These are phyloP conservation scores for Fraxinus ornus DNA, from an alignment of 305 asterid genomes.

Conservation along the genomic window DNA sequence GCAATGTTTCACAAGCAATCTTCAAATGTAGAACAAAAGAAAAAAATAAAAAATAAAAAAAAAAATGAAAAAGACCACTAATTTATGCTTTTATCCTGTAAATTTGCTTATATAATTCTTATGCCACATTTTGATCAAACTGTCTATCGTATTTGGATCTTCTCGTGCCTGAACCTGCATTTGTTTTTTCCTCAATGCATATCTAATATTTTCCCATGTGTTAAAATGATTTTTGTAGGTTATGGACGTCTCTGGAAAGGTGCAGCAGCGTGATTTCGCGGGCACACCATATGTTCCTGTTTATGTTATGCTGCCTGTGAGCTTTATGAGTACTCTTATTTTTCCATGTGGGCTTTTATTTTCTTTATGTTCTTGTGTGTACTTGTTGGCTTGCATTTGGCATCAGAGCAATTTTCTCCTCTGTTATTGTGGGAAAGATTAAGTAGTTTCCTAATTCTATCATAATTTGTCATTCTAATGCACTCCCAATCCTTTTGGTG, in stretches of 20 bases:
- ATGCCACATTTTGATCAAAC: neutral
- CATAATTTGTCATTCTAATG: conserved; percentile 1
- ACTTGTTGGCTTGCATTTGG: conserved; percentile 11
- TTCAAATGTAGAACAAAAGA: neutral
- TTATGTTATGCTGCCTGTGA: conserved; percentile 87
- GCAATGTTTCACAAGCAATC: neutral
- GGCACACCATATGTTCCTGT: conserved; percentile 80
- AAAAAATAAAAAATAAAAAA: neutral
- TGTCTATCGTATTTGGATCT: conserved; percentile 24
- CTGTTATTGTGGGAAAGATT: conserved; percentile 6
- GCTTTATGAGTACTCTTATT: conserved; percentile 29
- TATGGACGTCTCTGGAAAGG: conserved; percentile 56
- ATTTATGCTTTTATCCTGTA: neutral
- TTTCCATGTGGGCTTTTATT: neutral
- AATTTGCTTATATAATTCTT: neutral
- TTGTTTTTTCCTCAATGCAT: neutral
- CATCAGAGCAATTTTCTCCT: conserved; percentile 7
- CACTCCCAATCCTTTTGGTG: conserved; percentile 24
- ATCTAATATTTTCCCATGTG: neutral
- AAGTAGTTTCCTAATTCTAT: conserved; percentile 12
- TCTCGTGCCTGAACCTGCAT: conserved; percentile 8
- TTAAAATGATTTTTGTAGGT: conserved; percentile 46
- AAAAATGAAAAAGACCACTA: neutral
- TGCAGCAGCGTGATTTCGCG: conserved; percentile 69
- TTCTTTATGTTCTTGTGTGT: conserved; percentile 9